A percentile compares a stretch with the other conserved stretches of the same genome.
Conservation (phyloP, 495 filamentous ascomycete species). For the Neurospora sp. region DNA sequence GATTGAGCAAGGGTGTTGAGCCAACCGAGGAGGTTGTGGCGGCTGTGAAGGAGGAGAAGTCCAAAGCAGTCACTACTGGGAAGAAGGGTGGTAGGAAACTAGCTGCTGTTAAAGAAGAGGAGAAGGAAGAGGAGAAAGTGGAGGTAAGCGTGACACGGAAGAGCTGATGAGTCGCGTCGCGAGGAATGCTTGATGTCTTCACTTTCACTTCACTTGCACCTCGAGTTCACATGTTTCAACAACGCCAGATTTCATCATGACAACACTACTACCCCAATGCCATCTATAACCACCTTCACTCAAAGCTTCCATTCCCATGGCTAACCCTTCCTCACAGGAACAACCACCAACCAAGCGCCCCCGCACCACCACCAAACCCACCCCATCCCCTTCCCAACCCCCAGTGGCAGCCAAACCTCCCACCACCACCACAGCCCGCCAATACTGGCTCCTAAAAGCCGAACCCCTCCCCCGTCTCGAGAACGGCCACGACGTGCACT, state of each 20-base stretch:
- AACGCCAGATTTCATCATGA: neutral
- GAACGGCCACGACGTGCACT: slow-evolving; percentile 78
- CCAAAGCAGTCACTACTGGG: neutral
- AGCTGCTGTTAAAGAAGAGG: neutral
- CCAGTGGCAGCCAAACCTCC: neutral
- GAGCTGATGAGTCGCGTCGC: neutral
- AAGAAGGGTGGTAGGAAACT: neutral
- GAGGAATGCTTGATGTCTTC: neutral
- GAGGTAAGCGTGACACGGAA: neutral
- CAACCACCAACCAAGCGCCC: slow-evolving; percentile 2
- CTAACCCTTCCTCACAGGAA: too few species aligned
- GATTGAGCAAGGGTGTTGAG: neutral
- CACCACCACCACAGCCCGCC: neutral
- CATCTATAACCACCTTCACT: too few species aligned
- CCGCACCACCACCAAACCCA: slow-evolving; percentile 1
- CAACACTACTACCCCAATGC: neutral
- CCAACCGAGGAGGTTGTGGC: neutral
- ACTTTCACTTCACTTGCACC: neutral
- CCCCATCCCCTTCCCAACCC: neutral
- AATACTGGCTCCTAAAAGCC: slow-evolving; percentile 91
- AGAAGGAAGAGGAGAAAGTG: neutral
- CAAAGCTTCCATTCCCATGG: too few species aligned
- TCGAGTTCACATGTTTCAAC: neutral
- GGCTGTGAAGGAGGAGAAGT: neutral
- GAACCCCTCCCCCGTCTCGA: slow-evolving; percentile 82